Base-by-base conservation (phyloP, 306 rosid genomes). In the Dalbergia cultrata region DNA sequence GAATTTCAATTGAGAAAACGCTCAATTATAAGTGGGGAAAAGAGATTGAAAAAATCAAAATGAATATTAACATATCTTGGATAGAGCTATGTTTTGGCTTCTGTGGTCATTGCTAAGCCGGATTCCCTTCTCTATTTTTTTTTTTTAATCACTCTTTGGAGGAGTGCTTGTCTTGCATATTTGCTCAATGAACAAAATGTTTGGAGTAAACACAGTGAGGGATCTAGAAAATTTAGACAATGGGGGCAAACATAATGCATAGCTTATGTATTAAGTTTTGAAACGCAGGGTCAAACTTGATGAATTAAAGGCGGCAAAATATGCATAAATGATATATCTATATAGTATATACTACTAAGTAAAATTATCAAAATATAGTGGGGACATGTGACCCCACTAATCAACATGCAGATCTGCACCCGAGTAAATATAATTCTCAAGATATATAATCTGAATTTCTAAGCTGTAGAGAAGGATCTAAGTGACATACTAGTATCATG, bases 401-500 rank as follows among this genome's bases (percentile, higher is more conserved):
- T 26, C 2, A 26, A 26, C 31, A 26, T 26, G 31, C 31, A 26
- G 31, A 26, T 26, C 3, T 26, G 31, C 31, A 2, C 26, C 31
- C 31, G 3, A 7, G 10, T 43, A 7, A 43, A 43, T 2, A 43
- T 43, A 1, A 10, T 47, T 47, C 53, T 47, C 53, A 52, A 14
- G 8, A 57, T 9, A 33, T 26, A 31, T 35, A 56, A 54, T 71
- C 18, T 31, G 45, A 75, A 56, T 72, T 58, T 39, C 31, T 43
- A 45, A 59, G 69, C 52, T 39, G 35, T 50, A 45, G 67, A 73
- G 74, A 76, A 78, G 74, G 74, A 77, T 39, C 50, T 66, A 52
- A 72, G 59, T 60, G 72, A 85, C 98, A 77, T 89, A 95, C 99
- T 61, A 70, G 82, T 83, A 81, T 81, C 89, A 81, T 65, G 79